Evolutionary conservation across 2,329 filamentous ascomycete species (phyloP).

Genomic region (Fusarium sp.): DNA sequence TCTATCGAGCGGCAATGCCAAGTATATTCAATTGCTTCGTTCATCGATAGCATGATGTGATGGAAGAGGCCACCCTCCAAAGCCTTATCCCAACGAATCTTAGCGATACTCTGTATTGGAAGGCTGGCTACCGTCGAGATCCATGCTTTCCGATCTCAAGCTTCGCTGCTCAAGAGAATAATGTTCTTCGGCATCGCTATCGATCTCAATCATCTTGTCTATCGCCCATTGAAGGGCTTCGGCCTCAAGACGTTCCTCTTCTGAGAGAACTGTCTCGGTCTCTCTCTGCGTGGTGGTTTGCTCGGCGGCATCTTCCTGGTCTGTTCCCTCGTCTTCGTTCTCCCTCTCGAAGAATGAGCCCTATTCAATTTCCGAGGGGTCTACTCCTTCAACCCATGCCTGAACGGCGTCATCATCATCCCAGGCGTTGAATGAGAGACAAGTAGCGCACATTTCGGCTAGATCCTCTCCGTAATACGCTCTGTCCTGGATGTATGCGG

Average conservation of each 20-base stretch:
- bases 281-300: not conserved
- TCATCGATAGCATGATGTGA: not conserved
- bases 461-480: slow-evolving; percentile 17
- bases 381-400: not conserved
- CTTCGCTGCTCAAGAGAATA: not conserved
- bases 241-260: not conserved
- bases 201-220: not conserved
- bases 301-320: not conserved
- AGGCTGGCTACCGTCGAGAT: not conserved
- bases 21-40: not conserved
- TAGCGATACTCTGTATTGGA: not conserved
- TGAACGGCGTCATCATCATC: not conserved
- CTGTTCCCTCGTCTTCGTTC: not conserved
- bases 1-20: not conserved
- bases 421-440: not conserved
- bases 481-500: not conserved
- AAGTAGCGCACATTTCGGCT: not conserved
- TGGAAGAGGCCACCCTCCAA: not conserved
- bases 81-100: not conserved
- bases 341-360: not conserved
- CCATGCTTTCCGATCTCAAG: not conserved
- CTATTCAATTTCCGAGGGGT: not conserved
- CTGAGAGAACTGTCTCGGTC: not conserved
- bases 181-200: not conserved
- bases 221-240: not conserved